Evolutionary conservation across 2,329 filamentous ascomycete species (phyloP), one percentile per base, ranked within the genome.

Genomic region (Colletotrichum aenigma): DNA sequence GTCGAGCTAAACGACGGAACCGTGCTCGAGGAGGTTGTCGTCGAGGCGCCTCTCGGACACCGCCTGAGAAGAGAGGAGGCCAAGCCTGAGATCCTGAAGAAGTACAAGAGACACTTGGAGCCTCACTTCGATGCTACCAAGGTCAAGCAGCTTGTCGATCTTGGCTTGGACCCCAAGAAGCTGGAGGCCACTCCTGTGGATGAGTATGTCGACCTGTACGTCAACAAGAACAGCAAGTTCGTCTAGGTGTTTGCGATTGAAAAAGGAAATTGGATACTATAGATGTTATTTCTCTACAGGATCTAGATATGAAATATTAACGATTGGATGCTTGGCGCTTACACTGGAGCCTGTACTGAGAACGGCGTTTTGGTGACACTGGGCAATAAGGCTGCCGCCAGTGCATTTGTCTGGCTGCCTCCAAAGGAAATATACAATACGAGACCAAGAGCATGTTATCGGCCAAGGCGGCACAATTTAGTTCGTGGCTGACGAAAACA

Each of bases 1-100:
- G 96, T 99, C 75, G 96, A 94, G 82, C 91, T 99, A 80, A 97
- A 98, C 85, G 96, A 98, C 84, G 97, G 97, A 81, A 98, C 96
- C 62, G 90, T 97, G 12, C 90, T 98, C 43, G 94, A 96, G 26
- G 97, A 99, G 88, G 93, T 97, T 76, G 94, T 94, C 65, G 94
- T 99, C 70, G 96, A 98, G 89, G 96, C 97, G 74, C 97, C 97
- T 73, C 92, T 99, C 55, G 97, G 97, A 81, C 97, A 99, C 89
- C 94, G 94, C 79, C 90, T 97, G 83, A 91, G 97, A 79, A 93
- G 96, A 81, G 96, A 98, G 81, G 97, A 99, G 91, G 97, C 97
- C 81, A 98, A 98, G 92, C 97, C 97, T 75, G 95, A 98, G 87
- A 98, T 99, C 80, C 88, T 98, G 81, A 93, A 92, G 85, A 99